Conservation (phyloP, 2,329 filamentous ascomycete genomes). For the Magnaporthiopsis poae region DNA sequence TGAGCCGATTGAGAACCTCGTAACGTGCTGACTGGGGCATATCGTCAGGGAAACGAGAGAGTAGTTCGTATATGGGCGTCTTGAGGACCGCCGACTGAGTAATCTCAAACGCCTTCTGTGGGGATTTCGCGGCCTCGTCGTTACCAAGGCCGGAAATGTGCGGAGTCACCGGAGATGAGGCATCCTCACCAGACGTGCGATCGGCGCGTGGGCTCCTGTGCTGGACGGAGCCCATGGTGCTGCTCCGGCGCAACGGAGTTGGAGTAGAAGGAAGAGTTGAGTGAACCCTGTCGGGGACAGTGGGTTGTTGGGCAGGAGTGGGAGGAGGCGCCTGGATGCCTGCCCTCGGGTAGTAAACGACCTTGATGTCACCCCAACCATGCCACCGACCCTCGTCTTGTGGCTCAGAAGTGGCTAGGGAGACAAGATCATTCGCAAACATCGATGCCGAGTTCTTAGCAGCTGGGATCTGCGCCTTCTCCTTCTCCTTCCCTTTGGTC, state of each 20-base stretch:
- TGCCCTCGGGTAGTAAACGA: constrained; percentile 64
- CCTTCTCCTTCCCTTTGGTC: constrained; percentile 68
- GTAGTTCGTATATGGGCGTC: constrained; percentile 45
- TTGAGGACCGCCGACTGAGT: constrained; percentile 45
- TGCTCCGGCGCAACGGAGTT: constrained; percentile 62
- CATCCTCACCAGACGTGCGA: constrained; percentile 28
- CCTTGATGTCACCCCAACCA: constrained; percentile 69
- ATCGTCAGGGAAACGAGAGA: constrained; percentile 47
- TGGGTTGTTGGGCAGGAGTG: constrained; percentile 12
- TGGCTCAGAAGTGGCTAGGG: constrained; percentile 54
- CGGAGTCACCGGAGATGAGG: constrained; percentile 35
- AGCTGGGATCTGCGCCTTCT: constrained; percentile 39
- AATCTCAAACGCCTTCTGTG: constrained; percentile 55
- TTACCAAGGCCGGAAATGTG: constrained; percentile 24
- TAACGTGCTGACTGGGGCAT: constrained; percentile 68
- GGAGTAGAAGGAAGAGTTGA: constrained; percentile 56
- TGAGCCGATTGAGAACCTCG: constrained; percentile 73
- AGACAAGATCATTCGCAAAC: constrained; percentile 75
- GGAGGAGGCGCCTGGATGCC: constrained; percentile 19
- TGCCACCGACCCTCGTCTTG: constrained; percentile 48
- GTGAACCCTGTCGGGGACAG: constrained; percentile 14
- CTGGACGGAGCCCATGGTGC: constrained; percentile 38
- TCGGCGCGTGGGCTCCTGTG: constrained; percentile 33
- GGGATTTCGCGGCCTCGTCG: constrained; percentile 31
- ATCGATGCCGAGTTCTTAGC: constrained; percentile 45